Percentiles rank a stretch among this genome's conserved stretches.
These are phyloP conservation scores for Neurospora intermedia DNA, from an alignment of 495 filamentous ascomycete species.

Conservation along the genomic window DNA sequence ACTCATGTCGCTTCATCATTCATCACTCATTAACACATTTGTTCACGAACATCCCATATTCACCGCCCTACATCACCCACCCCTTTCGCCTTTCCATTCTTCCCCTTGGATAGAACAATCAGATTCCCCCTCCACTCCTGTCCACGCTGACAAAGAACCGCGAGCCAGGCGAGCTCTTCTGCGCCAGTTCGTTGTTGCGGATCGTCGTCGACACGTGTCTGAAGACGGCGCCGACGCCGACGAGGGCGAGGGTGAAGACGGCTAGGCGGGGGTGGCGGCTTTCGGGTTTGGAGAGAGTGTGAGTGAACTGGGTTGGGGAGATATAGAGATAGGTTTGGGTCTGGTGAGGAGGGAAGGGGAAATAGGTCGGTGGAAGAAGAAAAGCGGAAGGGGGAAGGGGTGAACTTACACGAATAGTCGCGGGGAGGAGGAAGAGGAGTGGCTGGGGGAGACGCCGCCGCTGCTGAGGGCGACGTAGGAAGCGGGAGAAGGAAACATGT, in stretches of 20 bases:
- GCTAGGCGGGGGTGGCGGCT: conserved; percentile 25
- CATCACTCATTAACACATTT: background rate
- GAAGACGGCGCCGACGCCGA: conserved; percentile 21
- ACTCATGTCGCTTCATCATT: background rate
- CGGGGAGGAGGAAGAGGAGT: background rate
- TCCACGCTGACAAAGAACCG: conserved; percentile 36
- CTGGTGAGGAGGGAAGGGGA: too few relatives aligned
- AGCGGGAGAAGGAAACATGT: background rate
- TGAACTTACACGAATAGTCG: background rate
- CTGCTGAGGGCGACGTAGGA: background rate
- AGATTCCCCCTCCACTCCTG: conserved; percentile 38
- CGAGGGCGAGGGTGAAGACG: conserved; percentile 14
- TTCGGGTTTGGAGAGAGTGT: background rate
- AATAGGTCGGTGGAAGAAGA: too few relatives aligned
- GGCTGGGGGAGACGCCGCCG: background rate
- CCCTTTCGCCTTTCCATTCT: too few relatives aligned
- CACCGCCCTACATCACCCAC: too few relatives aligned
- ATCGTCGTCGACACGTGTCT: conserved; percentile 23
- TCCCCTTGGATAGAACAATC: background rate
- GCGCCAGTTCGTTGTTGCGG: conserved; percentile 30
- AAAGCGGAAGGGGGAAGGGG: background rate
- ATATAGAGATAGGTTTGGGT: too few relatives aligned
- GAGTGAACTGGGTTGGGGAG: too few relatives aligned
- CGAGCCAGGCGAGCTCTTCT: conserved; percentile 20
- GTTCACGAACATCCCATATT: background rate